These are phyloP conservation scores for Ophidiomyces ophidiicola DNA, from an alignment of 2,329 filamentous ascomycete species.

Conservation along the genomic window DNA sequence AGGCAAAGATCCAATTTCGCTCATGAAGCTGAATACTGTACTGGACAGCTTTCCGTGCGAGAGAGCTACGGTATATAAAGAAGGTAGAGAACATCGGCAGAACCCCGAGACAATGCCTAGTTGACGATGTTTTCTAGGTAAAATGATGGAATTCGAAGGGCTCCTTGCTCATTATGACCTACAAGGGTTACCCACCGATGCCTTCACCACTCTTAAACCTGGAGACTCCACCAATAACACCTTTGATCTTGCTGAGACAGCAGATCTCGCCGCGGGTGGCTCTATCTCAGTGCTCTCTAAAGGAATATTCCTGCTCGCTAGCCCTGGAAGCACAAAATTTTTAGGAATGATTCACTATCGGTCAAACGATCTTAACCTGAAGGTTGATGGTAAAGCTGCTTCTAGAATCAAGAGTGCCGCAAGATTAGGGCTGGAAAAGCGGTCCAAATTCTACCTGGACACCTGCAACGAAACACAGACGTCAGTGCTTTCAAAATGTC, in stretches of 20 bases:
- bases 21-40: slow-evolving; percentile 30
- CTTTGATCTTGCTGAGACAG: slow-evolving; percentile 27
- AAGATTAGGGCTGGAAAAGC: no score
- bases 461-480: no score
- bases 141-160: slow-evolving; percentile 24
- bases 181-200: slow-evolving; percentile 22
- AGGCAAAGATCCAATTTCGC: slow-evolving; percentile 24
- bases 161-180: slow-evolving; percentile 23
- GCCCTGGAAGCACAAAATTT: no score
- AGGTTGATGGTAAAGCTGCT: no score
- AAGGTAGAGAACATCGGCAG: slow-evolving; percentile 23
- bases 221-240: slow-evolving; percentile 24
- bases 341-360: no score
- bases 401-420: no score
- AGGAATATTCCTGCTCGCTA: no score
- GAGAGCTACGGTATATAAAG: slow-evolving; percentile 26
- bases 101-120: no score
- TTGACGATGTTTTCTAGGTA: not conserved
- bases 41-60: slow-evolving; percentile 24
- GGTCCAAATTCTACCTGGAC: no score
- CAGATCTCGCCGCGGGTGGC: slow-evolving; percentile 38
- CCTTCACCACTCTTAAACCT: slow-evolving; percentile 22
- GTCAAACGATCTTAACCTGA: no score
- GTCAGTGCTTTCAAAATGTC: no score
- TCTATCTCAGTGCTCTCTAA: slow-evolving; percentile 44